A percentile compares a stretch with the other conserved stretches of the same genome.
Conservation (phyloP, 2,329 filamentous ascomycete genomes). For the Aureobasidium subglaciale region DNA sequence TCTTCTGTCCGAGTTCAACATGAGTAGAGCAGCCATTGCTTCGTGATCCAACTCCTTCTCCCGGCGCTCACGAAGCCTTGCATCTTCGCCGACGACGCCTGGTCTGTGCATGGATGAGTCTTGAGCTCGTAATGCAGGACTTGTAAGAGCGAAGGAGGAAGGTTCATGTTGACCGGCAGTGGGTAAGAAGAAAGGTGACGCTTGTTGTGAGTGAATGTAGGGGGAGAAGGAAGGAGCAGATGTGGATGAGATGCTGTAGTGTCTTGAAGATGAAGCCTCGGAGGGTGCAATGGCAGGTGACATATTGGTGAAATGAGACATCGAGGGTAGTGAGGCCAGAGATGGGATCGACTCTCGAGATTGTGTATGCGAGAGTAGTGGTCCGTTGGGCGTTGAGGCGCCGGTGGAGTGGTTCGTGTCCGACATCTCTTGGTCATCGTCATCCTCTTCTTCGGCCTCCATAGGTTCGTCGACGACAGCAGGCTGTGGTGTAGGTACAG, state of each 20-base stretch:
- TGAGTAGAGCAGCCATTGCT: conserved; percentile 76
- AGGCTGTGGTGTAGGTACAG: neutral
- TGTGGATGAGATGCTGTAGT: conserved; percentile 35
- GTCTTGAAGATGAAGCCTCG: conserved; percentile 32
- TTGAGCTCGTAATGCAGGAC: conserved; percentile 30
- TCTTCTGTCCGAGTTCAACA: conserved; percentile 58
- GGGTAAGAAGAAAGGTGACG: conserved; percentile 54
- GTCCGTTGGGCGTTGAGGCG: conserved; percentile 18
- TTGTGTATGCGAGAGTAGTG: conserved; percentile 16
- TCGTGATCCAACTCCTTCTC: conserved; percentile 52
- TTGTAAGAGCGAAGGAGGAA: conserved; percentile 23
- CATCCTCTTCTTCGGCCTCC: conserved; percentile 20
- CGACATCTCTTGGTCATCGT: conserved; percentile 32
- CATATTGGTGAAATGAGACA: conserved; percentile 20
- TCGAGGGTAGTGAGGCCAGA: conserved; percentile 10
- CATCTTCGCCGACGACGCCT: neutral
- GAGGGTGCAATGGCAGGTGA: conserved; percentile 32
- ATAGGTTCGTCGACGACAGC: conserved; percentile 22
- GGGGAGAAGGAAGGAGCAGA: conserved; percentile 26
- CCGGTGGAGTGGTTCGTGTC: conserved; percentile 21
- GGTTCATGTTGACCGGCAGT: conserved; percentile 23
- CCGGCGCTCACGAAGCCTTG: neutral
- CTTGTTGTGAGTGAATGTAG: conserved; percentile 40
- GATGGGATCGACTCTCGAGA: conserved; percentile 15
- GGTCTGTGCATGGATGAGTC: conserved; percentile 5